These are phyloP conservation scores for Toxicodendron radicans DNA, from an alignment of 345 rosid genomes.

Conservation along the genomic window DNA sequence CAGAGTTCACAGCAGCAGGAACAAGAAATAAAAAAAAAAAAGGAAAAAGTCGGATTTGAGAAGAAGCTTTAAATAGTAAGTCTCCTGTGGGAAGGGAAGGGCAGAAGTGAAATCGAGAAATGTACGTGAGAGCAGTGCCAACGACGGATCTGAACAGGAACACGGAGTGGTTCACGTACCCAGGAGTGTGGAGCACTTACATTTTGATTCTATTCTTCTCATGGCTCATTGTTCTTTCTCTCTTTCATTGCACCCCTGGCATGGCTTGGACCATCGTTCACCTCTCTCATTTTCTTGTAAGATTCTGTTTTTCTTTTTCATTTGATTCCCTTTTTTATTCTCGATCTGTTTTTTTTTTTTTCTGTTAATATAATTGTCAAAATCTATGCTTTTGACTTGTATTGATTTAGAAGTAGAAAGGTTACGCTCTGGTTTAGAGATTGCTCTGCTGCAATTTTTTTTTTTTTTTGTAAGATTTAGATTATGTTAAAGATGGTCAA, in stretches of 20 bases:
- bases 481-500: neutral
- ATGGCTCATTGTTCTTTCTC: slow-evolving; percentile 68
- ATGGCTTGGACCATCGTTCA: slow-evolving; percentile 87
- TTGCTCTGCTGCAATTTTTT: neutral
- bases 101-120: slow-evolving; percentile 6
- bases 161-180: slow-evolving; percentile 92
- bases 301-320: neutral
- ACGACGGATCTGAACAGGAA: slow-evolving; percentile 86
- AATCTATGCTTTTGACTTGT: too few relatives aligned
- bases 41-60: neutral
- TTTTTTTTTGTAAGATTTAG: too few relatives aligned
- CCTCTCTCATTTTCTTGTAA: slow-evolving; percentile 64
- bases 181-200: slow-evolving; percentile 85
- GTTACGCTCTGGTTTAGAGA: neutral
- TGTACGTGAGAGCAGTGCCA: slow-evolving; percentile 72
- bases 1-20: neutral
- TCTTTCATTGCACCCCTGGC: slow-evolving; percentile 71
- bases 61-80: neutral
- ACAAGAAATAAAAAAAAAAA: neutral
- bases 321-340: neutral
- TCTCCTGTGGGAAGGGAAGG: neutral
- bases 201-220: slow-evolving; percentile 70
- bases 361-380: too few relatives aligned
- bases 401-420: neutral
- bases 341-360: slow-evolving; percentile 3